Base-by-base conservation (phyloP, 129 eudicot genomes). In the Flaveria linearis region DNA sequence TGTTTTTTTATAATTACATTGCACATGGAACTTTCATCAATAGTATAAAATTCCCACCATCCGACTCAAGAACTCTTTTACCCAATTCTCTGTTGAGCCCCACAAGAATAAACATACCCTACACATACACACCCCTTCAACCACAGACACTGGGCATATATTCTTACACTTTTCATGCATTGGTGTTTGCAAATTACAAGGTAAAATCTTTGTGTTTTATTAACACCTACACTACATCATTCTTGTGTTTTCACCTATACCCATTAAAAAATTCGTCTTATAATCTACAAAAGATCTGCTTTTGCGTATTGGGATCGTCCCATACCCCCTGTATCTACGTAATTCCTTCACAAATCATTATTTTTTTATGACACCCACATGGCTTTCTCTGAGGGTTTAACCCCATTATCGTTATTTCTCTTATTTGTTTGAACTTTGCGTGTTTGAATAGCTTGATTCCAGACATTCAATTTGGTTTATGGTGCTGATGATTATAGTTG, bases 1-100 rank as follows among this genome's bases (percentile, higher is more conserved):
- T 47, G 11, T 50, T 50, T 50, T 14, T 50, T 3, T 50, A 50
- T 50, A 10, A 23, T 23, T 23, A 58, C 17, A 76, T 23, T 23
- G 30, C 75, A 77, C 75, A 55, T 77, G 75, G 20, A 26, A 74
- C 71, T 47, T 69, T 52, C 45, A 20, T 78, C 50, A 49, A 46
- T 26, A 57, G 77, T 61, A 60, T 68, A 68, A 51, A 79, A 63
- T 9, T 72, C 78, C 78, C 83, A 72, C 83, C 78, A 62, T 72
- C 72, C 49, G 63, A 50, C 58, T 62, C 36, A 46, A 49, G 22
- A 28, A 39, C 55, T 5, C 61, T 17, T 45, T 47, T 45, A 71
- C 62, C 64, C 70, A 9, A 46, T 67, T 66, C 75, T 11, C 39
- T 41, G 50, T 53, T 23, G n/a, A 50, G 39, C 56, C 78, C 52